A percentile compares a stretch with the other conserved stretches of the same genome.
phyloP scores from a whole-genome alignment of 306 rosid species.

The Sesbania bispinosa region DNA sequence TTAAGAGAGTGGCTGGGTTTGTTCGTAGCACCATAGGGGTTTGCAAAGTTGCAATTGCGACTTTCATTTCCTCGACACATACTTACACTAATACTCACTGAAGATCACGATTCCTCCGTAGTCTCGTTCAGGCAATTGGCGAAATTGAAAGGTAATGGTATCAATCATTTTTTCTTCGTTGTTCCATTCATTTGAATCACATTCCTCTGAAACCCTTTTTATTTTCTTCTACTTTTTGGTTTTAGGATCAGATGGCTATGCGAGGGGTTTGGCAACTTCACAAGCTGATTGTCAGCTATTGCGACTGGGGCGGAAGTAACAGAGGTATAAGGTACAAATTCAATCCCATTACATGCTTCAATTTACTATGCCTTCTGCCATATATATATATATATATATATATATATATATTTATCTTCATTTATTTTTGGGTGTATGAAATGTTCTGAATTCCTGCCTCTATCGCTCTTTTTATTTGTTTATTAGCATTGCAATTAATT shows the following conservation, averaged over 20 bases:
- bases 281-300: slow-evolving; percentile 73
- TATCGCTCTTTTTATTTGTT: not conserved
- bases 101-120: not conserved
- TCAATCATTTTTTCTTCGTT: not conserved
- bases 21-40: too few species aligned
- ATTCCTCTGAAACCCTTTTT: not conserved
- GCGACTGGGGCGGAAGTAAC: slow-evolving; percentile 93
- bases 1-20: too few species aligned
- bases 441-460: not conserved
- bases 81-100: not conserved
- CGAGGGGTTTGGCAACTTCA: slow-evolving; percentile 89
- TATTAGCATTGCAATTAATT: not conserved
- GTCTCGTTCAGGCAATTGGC: not conserved
- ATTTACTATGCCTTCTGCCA: not conserved
- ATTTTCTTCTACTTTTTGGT: not conserved
- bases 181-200: not conserved
- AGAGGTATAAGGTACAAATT: slow-evolving; percentile 75
- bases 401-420: not conserved
- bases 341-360: not conserved
- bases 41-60: too few species aligned
- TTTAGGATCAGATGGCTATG: slow-evolving; percentile 60
- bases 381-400: not conserved
- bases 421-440: not conserved
- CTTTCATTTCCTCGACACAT: too few species aligned
- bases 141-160: not conserved